Evolutionary conservation across 2,329 filamentous ascomycete genomes (phyloP), one percentile per base, ranked within the genome.

Genomic region (Graphilbum ipis-grandicollis): DNA sequence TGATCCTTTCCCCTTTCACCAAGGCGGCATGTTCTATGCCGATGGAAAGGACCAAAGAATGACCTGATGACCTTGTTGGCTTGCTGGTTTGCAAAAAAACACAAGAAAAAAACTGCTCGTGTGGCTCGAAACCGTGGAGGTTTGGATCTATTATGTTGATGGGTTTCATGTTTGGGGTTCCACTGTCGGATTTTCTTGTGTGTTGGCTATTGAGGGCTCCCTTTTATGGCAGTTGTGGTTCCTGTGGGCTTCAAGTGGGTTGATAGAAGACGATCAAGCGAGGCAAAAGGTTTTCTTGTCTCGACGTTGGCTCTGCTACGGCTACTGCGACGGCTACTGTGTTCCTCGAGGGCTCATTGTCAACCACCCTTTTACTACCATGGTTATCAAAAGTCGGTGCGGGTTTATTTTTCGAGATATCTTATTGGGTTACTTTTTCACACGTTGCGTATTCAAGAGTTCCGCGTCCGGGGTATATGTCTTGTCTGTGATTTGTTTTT

Each of bases 341-440:
- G 43, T 37, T 41, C 38, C 39, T 13, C 39, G 40, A 35, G 42
- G 44, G 46, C 40, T 45, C n/a, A n/a, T n/a, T n/a, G n/a, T n/a
- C n/a, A n/a, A n/a, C n/a, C n/a, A n/a, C n/a, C n/a, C n/a, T n/a
- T n/a, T n/a, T n/a, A n/a, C n/a, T n/a, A n/a, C n/a, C n/a, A n/a
- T 31, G 26, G 26, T 28, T 28, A 28, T 13, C 26, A 28, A 28
- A 28, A 28, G 9, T 13, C 26, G 26, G 26, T 28, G 5, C 26
- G 26, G 26, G 26, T 13, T 28, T 5, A 9, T 28, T 23, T 23
- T 23, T 23, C 21, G 21, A 23, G 21, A 23, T 23, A 10, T 23
- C 21, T 23, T n/a, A n/a, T n/a, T n/a, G n/a, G n/a, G n/a, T n/a
- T n/a, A n/a, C n/a, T n/a, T n/a, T n/a, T n/a, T n/a, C n/a, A n/a